phyloP scores from a whole-genome alignment of 371 early-diverging fungal species.

The Rhizopus sp. region DNA sequence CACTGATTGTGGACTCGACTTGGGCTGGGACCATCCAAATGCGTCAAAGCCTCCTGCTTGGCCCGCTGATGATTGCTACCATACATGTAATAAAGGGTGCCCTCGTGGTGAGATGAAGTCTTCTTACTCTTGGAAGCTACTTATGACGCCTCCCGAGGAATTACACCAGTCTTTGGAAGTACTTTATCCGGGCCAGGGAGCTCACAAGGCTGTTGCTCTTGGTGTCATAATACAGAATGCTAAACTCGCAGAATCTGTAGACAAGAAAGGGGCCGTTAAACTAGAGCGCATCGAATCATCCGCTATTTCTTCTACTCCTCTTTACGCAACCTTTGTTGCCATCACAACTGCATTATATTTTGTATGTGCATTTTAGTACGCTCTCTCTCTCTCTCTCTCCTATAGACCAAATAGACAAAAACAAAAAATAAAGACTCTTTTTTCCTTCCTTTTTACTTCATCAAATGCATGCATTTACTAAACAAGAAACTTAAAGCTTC shows the following conservation, averaged over 20 bases:
- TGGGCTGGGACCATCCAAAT: slow-evolving; percentile 58
- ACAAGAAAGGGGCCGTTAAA: neutral
- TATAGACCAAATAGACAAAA: neutral
- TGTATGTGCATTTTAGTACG: neutral
- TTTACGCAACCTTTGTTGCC: neutral
- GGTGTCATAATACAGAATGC: slow-evolving; percentile 12
- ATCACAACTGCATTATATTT: neutral
- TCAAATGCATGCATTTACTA: neutral
- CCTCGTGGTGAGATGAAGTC: slow-evolving; percentile 48
- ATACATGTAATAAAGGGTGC: slow-evolving; percentile 55
- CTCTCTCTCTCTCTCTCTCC: neutral
- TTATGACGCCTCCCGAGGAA: slow-evolving; percentile 23
- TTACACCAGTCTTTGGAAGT: slow-evolving; percentile 19
- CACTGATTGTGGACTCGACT: slow-evolving; percentile 54
- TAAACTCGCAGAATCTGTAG: neutral
- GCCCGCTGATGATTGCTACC: slow-evolving; percentile 52
- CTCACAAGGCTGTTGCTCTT: slow-evolving; percentile 30
- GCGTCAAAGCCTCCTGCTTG: slow-evolving; percentile 44
- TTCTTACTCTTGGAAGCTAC: slow-evolving; percentile 45
- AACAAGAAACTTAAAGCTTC: slow-evolving; percentile 18
- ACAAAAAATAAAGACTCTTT: neutral
- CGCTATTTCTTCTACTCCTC: neutral
- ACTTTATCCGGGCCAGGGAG: slow-evolving; percentile 47
- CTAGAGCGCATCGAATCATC: neutral
- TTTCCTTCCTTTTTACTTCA: slow-evolving; percentile 2